phyloP scores from a whole-genome alignment of 139 green algal species.

The Penium margaritaceum region DNA sequence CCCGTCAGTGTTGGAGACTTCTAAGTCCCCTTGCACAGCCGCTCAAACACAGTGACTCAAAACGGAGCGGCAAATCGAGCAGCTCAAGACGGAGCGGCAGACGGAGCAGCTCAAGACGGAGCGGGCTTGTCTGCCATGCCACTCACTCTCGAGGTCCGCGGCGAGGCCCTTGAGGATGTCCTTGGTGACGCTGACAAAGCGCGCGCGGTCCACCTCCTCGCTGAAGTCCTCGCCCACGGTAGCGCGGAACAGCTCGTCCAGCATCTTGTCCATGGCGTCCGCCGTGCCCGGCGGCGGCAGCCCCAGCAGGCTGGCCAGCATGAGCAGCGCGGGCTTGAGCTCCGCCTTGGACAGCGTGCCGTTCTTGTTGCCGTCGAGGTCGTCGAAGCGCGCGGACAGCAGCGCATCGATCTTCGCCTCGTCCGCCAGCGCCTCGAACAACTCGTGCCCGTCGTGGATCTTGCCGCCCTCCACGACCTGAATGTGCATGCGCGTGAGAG shows the following conservation, averaged over 20 bases:
- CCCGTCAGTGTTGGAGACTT: no score
- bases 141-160: no score
- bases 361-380: conserved; percentile 27
- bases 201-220: neutral
- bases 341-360: conserved; percentile 16
- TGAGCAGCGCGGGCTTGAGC: conserved; percentile 23
- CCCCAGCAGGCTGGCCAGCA: conserved; percentile 7
- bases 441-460: conserved; percentile 16
- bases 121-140: no score
- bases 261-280: conserved; percentile 12
- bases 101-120: no score
- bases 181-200: neutral
- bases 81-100: no score
- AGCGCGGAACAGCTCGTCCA: conserved; percentile 23
- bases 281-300: conserved; percentile 23
- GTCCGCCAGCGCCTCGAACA: conserved; percentile 17
- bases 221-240: neutral
- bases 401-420: conserved; percentile 16
- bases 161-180: neutral
- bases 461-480: no score
- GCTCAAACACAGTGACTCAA: no score
- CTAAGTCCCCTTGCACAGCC: no score
- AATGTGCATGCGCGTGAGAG: neutral
- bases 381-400: conserved; percentile 17
- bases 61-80: no score